Evolutionary conservation across 768 basidiomycete genomes (phyloP).

Genomic region (Collybiopsis confluens): DNA sequence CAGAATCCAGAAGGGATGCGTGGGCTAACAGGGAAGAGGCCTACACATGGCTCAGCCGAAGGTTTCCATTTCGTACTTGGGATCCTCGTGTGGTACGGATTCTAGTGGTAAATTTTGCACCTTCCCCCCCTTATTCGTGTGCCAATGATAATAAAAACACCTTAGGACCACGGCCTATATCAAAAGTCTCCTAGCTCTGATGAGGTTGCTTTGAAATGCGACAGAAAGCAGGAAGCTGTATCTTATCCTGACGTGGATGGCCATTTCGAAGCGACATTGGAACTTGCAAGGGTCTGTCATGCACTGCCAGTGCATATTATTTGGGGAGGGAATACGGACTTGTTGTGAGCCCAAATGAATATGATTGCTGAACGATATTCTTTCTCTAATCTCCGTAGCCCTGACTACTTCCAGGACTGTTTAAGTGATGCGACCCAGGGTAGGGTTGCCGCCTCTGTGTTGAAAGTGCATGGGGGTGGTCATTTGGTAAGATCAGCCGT

Average conservation of each 20-base stretch:
- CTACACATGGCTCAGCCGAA: slow-evolving; percentile 35
- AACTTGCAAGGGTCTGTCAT: slow-evolving; percentile 29
- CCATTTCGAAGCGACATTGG: slow-evolving; percentile 35
- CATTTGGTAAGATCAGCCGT: slow-evolving; percentile 33
- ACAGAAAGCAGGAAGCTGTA: slow-evolving; percentile 38
- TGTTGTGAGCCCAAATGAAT: too few relatives aligned
- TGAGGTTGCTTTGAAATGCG: slow-evolving; percentile 38
- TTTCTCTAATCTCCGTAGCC: slow-evolving; percentile 31
- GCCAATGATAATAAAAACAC: neutral
- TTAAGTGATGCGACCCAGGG: slow-evolving; percentile 37
- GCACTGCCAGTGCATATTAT: slow-evolving; percentile 40
- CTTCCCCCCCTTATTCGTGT: neutral
- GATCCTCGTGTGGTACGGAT: slow-evolving; percentile 34
- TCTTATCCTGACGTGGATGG: slow-evolving; percentile 41
- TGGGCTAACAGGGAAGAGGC: slow-evolving; percentile 42
- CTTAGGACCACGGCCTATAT: slow-evolving; percentile 15
- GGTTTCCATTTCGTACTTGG: slow-evolving; percentile 44
- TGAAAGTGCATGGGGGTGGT: slow-evolving; percentile 37
- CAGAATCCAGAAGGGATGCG: slow-evolving; percentile 31
- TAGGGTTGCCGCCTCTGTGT: slow-evolving; percentile 36
- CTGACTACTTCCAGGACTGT: slow-evolving; percentile 40
- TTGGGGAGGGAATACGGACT: slow-evolving; percentile 41
- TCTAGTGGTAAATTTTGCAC: slow-evolving; percentile 29
- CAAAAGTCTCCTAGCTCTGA: slow-evolving; percentile 7
- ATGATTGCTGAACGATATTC: too few relatives aligned